Evolutionary conservation across 2,329 filamentous ascomycete species (phyloP).

Genomic region (Penicillium sp.): DNA sequence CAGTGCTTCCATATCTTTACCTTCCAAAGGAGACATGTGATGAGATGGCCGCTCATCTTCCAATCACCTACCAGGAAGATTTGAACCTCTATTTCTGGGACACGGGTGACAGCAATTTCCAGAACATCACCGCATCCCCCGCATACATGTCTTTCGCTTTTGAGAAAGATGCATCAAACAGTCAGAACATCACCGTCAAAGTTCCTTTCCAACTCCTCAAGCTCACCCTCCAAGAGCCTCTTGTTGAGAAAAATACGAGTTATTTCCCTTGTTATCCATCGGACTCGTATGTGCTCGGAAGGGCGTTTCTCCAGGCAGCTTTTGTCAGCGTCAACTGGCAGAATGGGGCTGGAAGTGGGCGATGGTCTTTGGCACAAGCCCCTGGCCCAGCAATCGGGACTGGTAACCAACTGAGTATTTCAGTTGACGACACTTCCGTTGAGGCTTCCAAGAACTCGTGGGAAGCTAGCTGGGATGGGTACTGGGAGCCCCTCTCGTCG

Average conservation of each 20-base stretch:
- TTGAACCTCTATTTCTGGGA: constrained; percentile 49
- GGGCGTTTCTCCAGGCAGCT: constrained; percentile 27
- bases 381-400: constrained; percentile 18
- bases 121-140: constrained; percentile 19
- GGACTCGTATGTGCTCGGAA: constrained; percentile 19
- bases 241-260: constrained; percentile 14
- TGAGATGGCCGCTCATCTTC: constrained; percentile 40
- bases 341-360: constrained; percentile 10
- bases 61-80: constrained; percentile 37
- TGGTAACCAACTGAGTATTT: neutral
- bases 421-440: neutral
- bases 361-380: constrained; percentile 25
- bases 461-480: constrained; percentile 15
- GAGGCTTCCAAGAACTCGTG: constrained; percentile 3
- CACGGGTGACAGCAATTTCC: constrained; percentile 25
- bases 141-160: constrained; percentile 27
- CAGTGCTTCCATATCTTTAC: constrained; percentile 42
- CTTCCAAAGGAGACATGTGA: constrained; percentile 46
- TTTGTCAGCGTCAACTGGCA: constrained; percentile 25
- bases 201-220: constrained; percentile 22
- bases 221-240: constrained; percentile 23
- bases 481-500: constrained; percentile 13
- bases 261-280: constrained; percentile 26
- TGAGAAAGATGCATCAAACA: constrained; percentile 11
- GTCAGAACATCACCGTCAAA: constrained; percentile 19